These are phyloP conservation scores for Clarireedia paspali DNA, from an alignment of 2,329 filamentous ascomycete genomes.

Conservation along the genomic window DNA sequence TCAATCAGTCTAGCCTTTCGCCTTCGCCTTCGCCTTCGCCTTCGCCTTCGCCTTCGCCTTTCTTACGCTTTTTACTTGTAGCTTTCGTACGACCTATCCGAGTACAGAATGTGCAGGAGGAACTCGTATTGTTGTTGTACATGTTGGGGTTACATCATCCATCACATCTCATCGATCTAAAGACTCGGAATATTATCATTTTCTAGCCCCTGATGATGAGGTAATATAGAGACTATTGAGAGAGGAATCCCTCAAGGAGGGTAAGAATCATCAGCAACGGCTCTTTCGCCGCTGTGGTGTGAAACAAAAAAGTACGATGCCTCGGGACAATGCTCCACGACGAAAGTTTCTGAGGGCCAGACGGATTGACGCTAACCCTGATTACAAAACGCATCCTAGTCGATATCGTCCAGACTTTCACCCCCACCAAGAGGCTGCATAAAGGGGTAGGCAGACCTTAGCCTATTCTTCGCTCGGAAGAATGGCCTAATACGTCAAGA, in stretches of 20 bases:
- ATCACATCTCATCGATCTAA: too few relatives aligned
- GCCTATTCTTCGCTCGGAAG: background rate
- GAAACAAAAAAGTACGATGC: slow-evolving; percentile 2
- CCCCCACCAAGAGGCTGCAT: slow-evolving; percentile 4
- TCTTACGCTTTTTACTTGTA: too few relatives aligned
- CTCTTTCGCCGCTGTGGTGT: background rate
- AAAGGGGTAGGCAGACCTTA: slow-evolving; percentile 7
- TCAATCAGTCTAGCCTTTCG: background rate
- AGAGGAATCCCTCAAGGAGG: background rate
- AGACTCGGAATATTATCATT: background rate
- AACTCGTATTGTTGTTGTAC: slow-evolving; percentile 2
- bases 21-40: too few relatives aligned
- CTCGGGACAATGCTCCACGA: background rate
- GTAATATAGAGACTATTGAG: background rate
- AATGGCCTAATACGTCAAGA: slow-evolving; percentile 4
- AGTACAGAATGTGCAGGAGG: too few relatives aligned
- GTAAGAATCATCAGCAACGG: background rate
- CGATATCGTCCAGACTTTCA: background rate
- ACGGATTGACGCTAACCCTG: background rate
- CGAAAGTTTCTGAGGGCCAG: background rate
- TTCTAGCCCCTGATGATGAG: background rate
- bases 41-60: too few relatives aligned
- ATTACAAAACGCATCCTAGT: background rate
- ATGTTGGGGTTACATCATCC: too few relatives aligned
- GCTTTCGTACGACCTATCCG: too few relatives aligned